Evolutionary conservation across 2,329 filamentous ascomycete genomes (phyloP).

Genomic region (Botryotinia convoluta): DNA sequence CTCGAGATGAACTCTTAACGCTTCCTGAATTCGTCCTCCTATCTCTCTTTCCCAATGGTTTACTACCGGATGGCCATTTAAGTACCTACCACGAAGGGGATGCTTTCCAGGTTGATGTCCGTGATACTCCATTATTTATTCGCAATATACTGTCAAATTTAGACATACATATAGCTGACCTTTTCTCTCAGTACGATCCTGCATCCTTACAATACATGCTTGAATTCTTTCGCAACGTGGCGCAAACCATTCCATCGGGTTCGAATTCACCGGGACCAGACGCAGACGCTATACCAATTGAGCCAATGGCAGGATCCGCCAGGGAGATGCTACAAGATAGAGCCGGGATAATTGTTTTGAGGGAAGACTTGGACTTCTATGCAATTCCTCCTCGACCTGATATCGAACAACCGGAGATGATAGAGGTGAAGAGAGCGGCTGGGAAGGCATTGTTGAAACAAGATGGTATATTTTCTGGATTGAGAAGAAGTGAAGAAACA

Average conservation of each 20-base stretch:
- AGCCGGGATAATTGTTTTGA: slow-evolving; percentile 92
- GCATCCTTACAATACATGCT: slow-evolving; percentile 98
- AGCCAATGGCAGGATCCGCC: slow-evolving; percentile 67
- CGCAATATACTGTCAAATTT: slow-evolving; percentile 40
- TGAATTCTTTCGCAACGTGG: slow-evolving; percentile 94
- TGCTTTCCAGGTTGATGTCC: slow-evolving; percentile 94
- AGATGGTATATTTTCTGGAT: slow-evolving; percentile 91
- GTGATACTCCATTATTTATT: slow-evolving; percentile 45
- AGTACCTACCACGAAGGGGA: slow-evolving; percentile 90
- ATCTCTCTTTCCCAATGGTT: slow-evolving; percentile 97
- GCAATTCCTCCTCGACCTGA: slow-evolving; percentile 83
- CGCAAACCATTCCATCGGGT: slow-evolving; percentile 86
- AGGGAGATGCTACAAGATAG: slow-evolving; percentile 80
- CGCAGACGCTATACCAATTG: slow-evolving; percentile 63
- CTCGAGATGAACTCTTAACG: slow-evolving; percentile 89
- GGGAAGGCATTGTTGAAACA: slow-evolving; percentile 83
- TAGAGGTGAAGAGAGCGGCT: slow-evolving; percentile 90
- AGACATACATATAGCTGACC: slow-evolving; percentile 45
- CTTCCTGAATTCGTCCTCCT: slow-evolving; percentile 95
- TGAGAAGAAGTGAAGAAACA: slow-evolving; percentile 91
- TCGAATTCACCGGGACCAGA: slow-evolving; percentile 66
- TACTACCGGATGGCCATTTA: slow-evolving; percentile 95
- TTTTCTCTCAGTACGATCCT: slow-evolving; percentile 78
- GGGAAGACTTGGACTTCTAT: slow-evolving; percentile 97
- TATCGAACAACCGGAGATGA: slow-evolving; percentile 87